phyloP scores from a whole-genome alignment of 208 protist genomes.

The Wallacemonas sp. region DNA sequence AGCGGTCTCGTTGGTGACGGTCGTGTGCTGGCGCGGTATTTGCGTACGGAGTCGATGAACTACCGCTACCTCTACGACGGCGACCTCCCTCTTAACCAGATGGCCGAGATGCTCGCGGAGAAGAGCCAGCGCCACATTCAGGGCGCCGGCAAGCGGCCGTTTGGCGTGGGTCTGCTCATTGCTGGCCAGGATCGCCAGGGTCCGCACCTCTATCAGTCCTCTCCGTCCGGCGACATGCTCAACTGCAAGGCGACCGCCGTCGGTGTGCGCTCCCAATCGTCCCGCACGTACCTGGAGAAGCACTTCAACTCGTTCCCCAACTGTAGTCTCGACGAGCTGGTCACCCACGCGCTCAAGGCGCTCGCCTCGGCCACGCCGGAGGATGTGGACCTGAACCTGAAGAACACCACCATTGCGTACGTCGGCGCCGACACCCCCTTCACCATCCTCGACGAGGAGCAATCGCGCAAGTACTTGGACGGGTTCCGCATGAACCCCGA shows the following conservation, averaged over 20 bases:
- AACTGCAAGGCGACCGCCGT: conserved; percentile 99
- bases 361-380: conserved; percentile 92
- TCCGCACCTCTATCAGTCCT: conserved; percentile 96
- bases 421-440: conserved; percentile 91
- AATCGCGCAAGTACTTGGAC: conserved; percentile 79
- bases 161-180: conserved; percentile 99
- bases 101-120: conserved; percentile 86
- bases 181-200: conserved; percentile 94
- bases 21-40: conserved; percentile 92
- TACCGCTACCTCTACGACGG: conserved; percentile 94
- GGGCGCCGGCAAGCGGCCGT: conserved; percentile 94
- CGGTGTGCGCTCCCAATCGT: conserved; percentile 98
- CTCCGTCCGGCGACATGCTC: conserved; percentile 97
- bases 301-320: conserved; percentile 94
- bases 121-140: conserved; percentile 98
- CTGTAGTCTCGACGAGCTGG: conserved; percentile 88
- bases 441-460: conserved; percentile 86
- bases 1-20: conserved; percentile 98
- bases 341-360: conserved; percentile 93
- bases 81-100: conserved; percentile 66
- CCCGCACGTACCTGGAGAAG: conserved; percentile 99
- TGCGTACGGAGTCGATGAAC: conserved; percentile 97
- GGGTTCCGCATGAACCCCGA: conserved; percentile 79
- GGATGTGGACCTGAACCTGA: conserved; percentile 88
- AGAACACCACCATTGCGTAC: conserved; percentile 92